Base-by-base conservation (phyloP, 2,329 filamentous ascomycete species). In the Fragosphaeria purpurea region DNA sequence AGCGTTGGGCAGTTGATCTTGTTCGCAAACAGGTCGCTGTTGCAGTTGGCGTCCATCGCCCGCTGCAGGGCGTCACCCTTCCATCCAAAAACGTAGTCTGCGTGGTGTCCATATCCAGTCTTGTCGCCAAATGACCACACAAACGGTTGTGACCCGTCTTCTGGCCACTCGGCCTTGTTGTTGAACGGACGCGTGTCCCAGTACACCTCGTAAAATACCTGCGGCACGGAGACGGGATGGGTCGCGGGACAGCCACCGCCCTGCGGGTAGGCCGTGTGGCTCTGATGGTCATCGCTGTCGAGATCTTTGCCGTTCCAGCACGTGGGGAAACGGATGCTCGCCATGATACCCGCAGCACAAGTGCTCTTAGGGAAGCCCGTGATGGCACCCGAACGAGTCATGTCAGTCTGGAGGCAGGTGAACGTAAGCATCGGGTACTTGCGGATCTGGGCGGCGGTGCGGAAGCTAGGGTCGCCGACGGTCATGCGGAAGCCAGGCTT, bases 271-370 rank as follows among this genome's bases (percentile, higher is more conserved):
- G 53, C 53, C 32, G 48, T 44, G 50, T 54, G 53, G 47, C 43
- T 43, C 49, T 50, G 47, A 47, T 54, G 53, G 47, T 54, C 50
- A 2, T 50, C 44, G 33, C 42, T 47, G 56, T 75, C 72, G 39
- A 70, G 53, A 53, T 74, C 65, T 37, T 65, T 63, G 39, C 75
- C 75, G 52, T 78, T 66, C 75, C 75, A 78, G 65, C 74, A 78
- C 4, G 63, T 67, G 39, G 69, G 70, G 60, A 72, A 70, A 7
- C 68, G 66, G 51, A 69, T 65, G 44, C 67, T 70, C 34, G 69
- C 66, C 62, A 70, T 65, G 50, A 66, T 66, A 6, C 63, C 63
- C 7, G 57, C 60, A 37, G 57, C 57, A 57, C 64, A 67, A 1
- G 56, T 37, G 53, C 56, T 57, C 51, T 59, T 62, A 1, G 70